phyloP scores from a whole-genome alignment of 2,329 filamentous ascomycete species.

The Penicillium italicum region DNA sequence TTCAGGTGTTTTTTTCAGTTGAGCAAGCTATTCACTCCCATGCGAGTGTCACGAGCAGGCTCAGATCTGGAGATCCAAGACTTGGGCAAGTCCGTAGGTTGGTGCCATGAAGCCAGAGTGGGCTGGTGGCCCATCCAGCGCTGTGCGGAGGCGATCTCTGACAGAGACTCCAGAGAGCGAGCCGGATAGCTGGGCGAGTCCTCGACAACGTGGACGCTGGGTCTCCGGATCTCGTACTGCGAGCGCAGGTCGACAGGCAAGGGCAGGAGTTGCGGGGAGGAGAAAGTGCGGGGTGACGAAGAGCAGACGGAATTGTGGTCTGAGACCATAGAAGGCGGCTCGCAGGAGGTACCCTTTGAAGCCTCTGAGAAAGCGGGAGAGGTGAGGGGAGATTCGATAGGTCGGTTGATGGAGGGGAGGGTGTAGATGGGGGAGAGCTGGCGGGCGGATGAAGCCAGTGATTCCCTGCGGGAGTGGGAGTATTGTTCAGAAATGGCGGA shows the following conservation, averaged over 20 bases:
- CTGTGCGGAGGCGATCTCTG: slow-evolving; percentile 25
- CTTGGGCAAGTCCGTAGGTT: slow-evolving; percentile 28
- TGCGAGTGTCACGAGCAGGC: slow-evolving; percentile 37
- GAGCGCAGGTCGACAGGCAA: slow-evolving; percentile 45
- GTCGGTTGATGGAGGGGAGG: slow-evolving; percentile 37
- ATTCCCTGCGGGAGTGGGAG: slow-evolving; percentile 24
- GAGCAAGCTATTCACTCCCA: slow-evolving; percentile 39
- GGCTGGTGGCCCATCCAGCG: slow-evolving; percentile 31
- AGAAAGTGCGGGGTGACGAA: slow-evolving; percentile 51
- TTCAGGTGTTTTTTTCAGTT: slow-evolving; percentile 27
- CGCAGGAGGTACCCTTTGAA: slow-evolving; percentile 55
- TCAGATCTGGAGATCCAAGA: slow-evolving; percentile 23
- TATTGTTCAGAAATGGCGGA: slow-evolving; percentile 15
- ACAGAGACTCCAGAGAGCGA: slow-evolving; percentile 23
- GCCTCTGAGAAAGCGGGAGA: slow-evolving; percentile 63
- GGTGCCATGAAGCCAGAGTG: slow-evolving; percentile 26
- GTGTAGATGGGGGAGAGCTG: slow-evolving; percentile 40
- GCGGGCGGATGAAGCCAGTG: slow-evolving; percentile 23
- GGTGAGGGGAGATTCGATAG: slow-evolving; percentile 56
- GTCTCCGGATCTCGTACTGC: slow-evolving; percentile 34
- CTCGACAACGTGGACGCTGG: slow-evolving; percentile 28
- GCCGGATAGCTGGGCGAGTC: slow-evolving; percentile 24
- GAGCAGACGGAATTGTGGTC: slow-evolving; percentile 64
- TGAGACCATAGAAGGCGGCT: slow-evolving; percentile 67
- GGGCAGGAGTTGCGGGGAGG: slow-evolving; percentile 42